Evolutionary conservation across 2,329 filamentous ascomycete genomes (phyloP), one percentile per base, ranked within the genome.

Genomic region (Amauroascus niger): DNA sequence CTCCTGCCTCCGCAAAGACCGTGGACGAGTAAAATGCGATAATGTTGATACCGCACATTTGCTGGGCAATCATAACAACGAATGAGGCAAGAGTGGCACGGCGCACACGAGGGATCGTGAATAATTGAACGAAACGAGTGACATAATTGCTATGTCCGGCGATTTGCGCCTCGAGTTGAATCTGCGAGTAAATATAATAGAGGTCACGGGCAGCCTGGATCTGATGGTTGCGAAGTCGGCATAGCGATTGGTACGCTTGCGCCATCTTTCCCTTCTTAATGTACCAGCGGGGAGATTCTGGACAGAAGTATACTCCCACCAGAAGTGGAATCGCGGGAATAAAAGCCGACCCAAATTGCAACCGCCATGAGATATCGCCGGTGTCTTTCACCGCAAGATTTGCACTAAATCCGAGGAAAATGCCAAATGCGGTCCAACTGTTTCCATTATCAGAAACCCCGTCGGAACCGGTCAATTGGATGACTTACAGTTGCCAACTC

Each of bases 31-130:
- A 88, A 67, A 88, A 88, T 0, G 84, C 82, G 53, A 88, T 84
- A 54, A 88, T 85, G 64, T 87, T 87, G 67, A 86, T 76, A 69
- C 78, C 79, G 61, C 82, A 85, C 78, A 86, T 82, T 66, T 86
- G 82, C 67, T 86, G 83, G 0, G 81, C 82, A 61, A 86, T 82
- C 88, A 94, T 94, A 60, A 91, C 86, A 1, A 82, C 81, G 59
- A 83, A 86, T 0, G 87, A 85, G 5, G 87, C 88, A 28, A 86
- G 75, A 2, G 83, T 90, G 2, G 88, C 88, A 39, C 74, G 72
- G 37, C 74, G 70, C 53, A 75, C 67, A 16, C 74, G 71, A 5
- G 73, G 73, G 49, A 76, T 71, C 11, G 73, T 75, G 57, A 76
- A 76, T 0, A 80, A 65, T 55, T 76, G 69, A 41, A 72, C 50